Conservation (phyloP, 257 asterid genomes). For the Nicotiana otophora region DNA sequence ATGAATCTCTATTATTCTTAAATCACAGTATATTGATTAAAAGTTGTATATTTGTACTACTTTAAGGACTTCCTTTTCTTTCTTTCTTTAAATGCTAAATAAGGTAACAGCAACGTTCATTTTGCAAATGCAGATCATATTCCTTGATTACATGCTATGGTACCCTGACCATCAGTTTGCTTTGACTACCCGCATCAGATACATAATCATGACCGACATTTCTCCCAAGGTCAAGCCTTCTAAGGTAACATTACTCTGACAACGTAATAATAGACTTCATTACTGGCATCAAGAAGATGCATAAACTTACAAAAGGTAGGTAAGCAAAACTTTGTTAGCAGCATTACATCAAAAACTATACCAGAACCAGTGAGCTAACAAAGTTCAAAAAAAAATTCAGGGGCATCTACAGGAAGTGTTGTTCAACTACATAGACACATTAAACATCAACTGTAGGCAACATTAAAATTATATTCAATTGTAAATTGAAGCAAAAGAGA, state of each 20-base stretch:
- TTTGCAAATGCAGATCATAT: neutral
- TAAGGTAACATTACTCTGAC: neutral
- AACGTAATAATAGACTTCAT: too few species aligned
- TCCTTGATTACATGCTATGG: neutral
- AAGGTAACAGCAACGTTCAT: neutral
- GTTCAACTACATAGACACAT: too few species aligned
- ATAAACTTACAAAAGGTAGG: too few species aligned
- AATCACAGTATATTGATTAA: neutral
- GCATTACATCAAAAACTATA: too few species aligned
- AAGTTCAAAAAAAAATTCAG: too few species aligned
- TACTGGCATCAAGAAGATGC: too few species aligned
- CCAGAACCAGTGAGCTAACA: too few species aligned
- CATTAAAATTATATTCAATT: neutral
- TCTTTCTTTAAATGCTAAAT: neutral
- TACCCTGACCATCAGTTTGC: neutral
- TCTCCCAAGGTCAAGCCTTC: conserved; percentile 1
- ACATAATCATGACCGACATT: neutral
- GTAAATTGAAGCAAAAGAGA: neutral
- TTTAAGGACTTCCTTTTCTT: neutral
- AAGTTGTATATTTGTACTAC: neutral
- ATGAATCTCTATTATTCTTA: neutral
- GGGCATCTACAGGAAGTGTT: too few species aligned
- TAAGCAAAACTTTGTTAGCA: too few species aligned
- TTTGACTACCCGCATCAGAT: neutral
- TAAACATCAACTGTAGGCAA: too few species aligned